A percentile compares a stretch with the other conserved stretches of the same genome.
These are phyloP conservation scores for Tylopilus orsonianus DNA, from an alignment of 1,284 basidiomycete species.

Conservation along the genomic window DNA sequence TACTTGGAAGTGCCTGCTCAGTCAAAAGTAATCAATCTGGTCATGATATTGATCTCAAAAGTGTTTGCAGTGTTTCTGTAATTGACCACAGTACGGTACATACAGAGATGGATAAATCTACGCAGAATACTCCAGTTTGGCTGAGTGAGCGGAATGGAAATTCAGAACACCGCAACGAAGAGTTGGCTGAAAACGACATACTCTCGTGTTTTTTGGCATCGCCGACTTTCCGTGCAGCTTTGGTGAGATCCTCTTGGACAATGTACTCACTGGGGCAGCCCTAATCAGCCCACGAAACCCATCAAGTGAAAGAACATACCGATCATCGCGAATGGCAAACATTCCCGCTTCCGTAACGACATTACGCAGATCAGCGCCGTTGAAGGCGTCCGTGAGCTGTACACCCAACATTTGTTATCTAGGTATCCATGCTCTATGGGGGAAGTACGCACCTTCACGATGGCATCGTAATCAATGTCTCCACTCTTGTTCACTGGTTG, in stretches of 20 bases:
- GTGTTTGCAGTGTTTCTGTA: not conserved
- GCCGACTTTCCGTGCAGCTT: constrained; percentile 95
- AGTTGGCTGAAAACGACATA: constrained; percentile 39
- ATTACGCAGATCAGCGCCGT: constrained; percentile 95
- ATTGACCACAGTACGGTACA: constrained; percentile 25
- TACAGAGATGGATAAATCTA: constrained; percentile 20
- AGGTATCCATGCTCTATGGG: not conserved
- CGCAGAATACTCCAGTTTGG: constrained; percentile 61
- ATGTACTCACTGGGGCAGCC: constrained; percentile 70
- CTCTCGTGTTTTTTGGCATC: constrained; percentile 97
- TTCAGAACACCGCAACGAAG: constrained; percentile 4
- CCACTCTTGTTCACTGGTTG: constrained; percentile 93
- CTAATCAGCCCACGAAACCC: not conserved
- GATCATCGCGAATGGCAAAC: constrained; percentile 97
- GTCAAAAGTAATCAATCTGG: too few relatives aligned
- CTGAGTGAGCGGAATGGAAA: constrained; percentile 32
- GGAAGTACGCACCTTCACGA: constrained; percentile 74
- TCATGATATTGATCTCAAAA: not conserved
- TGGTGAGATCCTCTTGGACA: constrained; percentile 94
- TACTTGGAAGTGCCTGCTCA: too few relatives aligned
- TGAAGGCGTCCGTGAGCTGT: constrained; percentile 88
- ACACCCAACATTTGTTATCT: not conserved
- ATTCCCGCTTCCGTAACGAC: constrained; percentile 98
- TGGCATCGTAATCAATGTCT: constrained; percentile 95
- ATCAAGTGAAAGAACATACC: constrained; percentile 43